A percentile compares a stretch with the other conserved stretches of the same genome.
Evolutionary conservation across 257 asterid species (phyloP).

Genomic region (Solanum virginianum): DNA sequence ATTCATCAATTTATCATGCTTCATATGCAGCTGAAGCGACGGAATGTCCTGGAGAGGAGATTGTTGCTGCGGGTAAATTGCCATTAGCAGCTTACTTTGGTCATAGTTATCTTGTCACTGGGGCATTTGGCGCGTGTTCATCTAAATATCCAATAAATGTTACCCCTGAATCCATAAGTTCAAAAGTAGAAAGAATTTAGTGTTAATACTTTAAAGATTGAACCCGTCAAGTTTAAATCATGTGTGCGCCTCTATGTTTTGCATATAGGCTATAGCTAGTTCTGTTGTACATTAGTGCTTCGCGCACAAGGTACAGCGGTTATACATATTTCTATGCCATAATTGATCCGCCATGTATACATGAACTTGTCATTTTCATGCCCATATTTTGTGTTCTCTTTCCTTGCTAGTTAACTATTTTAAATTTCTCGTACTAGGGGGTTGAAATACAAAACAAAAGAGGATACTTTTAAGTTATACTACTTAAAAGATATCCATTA

Average conservation of each 20-base stretch:
- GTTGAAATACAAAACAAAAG: too few relatives aligned
- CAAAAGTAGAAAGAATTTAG: not conserved
- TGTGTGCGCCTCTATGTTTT: not conserved
- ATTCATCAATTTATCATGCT: not conserved
- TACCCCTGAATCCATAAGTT: not conserved
- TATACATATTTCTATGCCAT: not conserved
- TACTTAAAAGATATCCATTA: too few relatives aligned
- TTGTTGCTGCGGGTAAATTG: not conserved
- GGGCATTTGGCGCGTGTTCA: not conserved
- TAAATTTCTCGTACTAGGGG: too few relatives aligned
- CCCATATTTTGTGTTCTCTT: too few relatives aligned
- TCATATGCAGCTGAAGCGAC: not conserved
- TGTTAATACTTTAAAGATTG: not conserved
- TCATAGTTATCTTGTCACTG: not conserved
- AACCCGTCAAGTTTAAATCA: not conserved
- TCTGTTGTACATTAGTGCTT: not conserved
- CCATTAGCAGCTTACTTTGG: not conserved
- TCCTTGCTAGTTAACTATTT: too few relatives aligned
- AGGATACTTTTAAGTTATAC: too few relatives aligned
- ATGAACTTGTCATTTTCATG: not conserved
- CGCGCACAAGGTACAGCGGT: not conserved
- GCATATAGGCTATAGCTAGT: not conserved
- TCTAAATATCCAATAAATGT: not conserved
- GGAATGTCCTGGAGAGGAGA: not conserved
- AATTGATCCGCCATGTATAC: not conserved